Percentiles rank a stretch among this genome's conserved stretches.
Evolutionary conservation across 2,329 filamentous ascomycete genomes (phyloP).

Genomic region (Fusarium ambrosium): DNA sequence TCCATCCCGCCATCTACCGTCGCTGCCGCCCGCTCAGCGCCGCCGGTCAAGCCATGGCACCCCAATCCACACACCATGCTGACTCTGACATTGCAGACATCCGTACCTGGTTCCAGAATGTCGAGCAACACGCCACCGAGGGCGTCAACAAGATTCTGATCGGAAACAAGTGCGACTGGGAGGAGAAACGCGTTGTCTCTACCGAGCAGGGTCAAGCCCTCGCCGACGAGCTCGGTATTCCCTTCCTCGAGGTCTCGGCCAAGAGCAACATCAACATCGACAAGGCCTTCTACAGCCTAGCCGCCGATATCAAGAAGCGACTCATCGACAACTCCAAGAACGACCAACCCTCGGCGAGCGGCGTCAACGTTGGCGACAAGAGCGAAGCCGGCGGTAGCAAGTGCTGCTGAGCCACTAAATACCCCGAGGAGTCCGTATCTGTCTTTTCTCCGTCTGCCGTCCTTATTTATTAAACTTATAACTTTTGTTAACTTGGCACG

Average conservation of each 20-base stretch:
- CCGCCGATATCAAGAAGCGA: slow-evolving; percentile 97
- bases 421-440: slow-evolving; percentile 33
- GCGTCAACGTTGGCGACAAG: slow-evolving; percentile 78
- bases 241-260: slow-evolving; percentile 97
- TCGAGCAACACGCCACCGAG: slow-evolving; percentile 97
- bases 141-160: slow-evolving; percentile 99
- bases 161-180: slow-evolving; percentile 99
- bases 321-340: slow-evolving; percentile 92
- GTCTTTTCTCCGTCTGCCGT: slow-evolving; percentile 41
- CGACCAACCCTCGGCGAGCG: slow-evolving; percentile 70
- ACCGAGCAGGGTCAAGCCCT: slow-evolving; percentile 94
- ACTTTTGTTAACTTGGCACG: slow-evolving; percentile 43
- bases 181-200: slow-evolving; percentile 96
- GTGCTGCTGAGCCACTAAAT: slow-evolving; percentile 75
- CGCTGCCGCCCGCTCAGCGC: not conserved
- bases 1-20: not conserved
- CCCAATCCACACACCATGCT: slow-evolving; percentile 9
- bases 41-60: not conserved
- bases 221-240: slow-evolving; percentile 95
- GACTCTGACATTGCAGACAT: slow-evolving; percentile 76
- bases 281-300: slow-evolving; percentile 96
- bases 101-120: slow-evolving; percentile 99
- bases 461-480: slow-evolving; percentile 43
- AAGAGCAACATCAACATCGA: slow-evolving; percentile 99
- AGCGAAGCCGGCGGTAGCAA: slow-evolving; percentile 72